phyloP scores from a whole-genome alignment of 805 yeast genomes.

The Blastobotrys terrestris region DNA sequence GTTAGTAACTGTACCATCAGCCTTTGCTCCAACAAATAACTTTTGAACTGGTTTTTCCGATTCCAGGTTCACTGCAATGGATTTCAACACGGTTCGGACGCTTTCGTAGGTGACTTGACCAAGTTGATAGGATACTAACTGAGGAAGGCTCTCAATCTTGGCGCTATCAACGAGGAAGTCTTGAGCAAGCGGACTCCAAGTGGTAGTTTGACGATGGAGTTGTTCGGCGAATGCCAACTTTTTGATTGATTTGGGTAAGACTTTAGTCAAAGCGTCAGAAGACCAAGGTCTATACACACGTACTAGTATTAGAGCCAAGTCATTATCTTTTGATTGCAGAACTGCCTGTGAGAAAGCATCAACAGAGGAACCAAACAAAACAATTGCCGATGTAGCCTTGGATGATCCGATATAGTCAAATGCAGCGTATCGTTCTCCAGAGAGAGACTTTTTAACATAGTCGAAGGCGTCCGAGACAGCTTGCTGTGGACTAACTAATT shows the following conservation, averaged over 20 bases:
- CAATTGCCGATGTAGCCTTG: slow-evolving; percentile 44
- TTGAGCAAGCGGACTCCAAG: slow-evolving; percentile 66
- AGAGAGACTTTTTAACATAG: slow-evolving; percentile 30
- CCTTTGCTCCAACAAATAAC: slow-evolving; percentile 46
- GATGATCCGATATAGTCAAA: slow-evolving; percentile 40
- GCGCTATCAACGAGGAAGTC: slow-evolving; percentile 40
- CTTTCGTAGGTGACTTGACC: slow-evolving; percentile 38
- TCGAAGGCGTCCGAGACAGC: slow-evolving; percentile 25
- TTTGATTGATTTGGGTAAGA: slow-evolving; percentile 49
- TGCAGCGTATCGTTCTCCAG: slow-evolving; percentile 28
- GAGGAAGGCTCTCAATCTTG: slow-evolving; percentile 37
- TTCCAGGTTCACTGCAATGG: slow-evolving; percentile 47
- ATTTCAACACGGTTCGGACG: slow-evolving; percentile 38
- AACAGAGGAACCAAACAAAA: slow-evolving; percentile 57
- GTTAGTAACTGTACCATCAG: slow-evolving; percentile 20
- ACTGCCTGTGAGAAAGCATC: slow-evolving; percentile 39
- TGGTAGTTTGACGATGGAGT: slow-evolving; percentile 37
- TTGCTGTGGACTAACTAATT: slow-evolving; percentile 12
- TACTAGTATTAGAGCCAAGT: slow-evolving; percentile 47
- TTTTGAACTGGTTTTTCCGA: slow-evolving; percentile 55
- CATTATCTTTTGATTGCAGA: slow-evolving; percentile 24
- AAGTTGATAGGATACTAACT: slow-evolving; percentile 53
- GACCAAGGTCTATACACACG: slow-evolving; percentile 72
- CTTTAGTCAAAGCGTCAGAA: slow-evolving; percentile 41
- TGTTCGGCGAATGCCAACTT: slow-evolving; percentile 65